A percentile compares a stretch with the other conserved stretches of the same genome.
These are phyloP conservation scores for Trichoderma koningiopsis DNA, from an alignment of 2,329 filamentous ascomycete genomes.

Conservation along the genomic window DNA sequence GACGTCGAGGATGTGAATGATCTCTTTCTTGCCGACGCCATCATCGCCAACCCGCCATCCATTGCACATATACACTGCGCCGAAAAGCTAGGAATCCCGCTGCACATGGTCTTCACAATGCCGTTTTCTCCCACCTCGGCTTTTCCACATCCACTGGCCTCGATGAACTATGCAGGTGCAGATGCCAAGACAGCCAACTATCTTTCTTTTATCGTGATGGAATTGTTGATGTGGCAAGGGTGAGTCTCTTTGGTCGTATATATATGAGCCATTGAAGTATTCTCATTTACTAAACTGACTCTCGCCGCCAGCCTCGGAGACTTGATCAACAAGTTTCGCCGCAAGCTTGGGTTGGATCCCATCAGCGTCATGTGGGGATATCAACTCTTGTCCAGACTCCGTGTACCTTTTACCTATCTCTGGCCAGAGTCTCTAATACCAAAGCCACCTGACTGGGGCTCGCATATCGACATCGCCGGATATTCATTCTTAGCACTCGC, in stretches of 20 bases:
- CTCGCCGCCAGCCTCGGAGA: constrained; percentile 68
- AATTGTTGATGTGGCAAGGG: constrained; percentile 27
- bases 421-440: constrained; percentile 70
- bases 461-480: constrained; percentile 61
- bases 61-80: constrained; percentile 57
- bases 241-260: not conserved
- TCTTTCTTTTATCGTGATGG: constrained; percentile 54
- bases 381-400: constrained; percentile 62
- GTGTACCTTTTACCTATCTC: constrained; percentile 69
- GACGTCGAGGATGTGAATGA: constrained; percentile 33
- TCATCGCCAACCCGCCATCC: constrained; percentile 57
- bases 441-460: constrained; percentile 64
- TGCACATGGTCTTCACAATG: constrained; percentile 55
- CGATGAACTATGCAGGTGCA: constrained; percentile 59
- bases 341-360: constrained; percentile 63
- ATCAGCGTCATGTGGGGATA: constrained; percentile 68
- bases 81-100: constrained; percentile 50
- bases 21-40: constrained; percentile 56
- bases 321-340: constrained; percentile 70
- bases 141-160: constrained; percentile 69
- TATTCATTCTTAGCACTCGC: constrained; percentile 63
- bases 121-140: constrained; percentile 46
- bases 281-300: constrained; percentile 47
- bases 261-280: not conserved
- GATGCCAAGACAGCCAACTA: constrained; percentile 65